These are phyloP conservation scores for Jatropha podagrica DNA, from an alignment of 441 rosid species.

Conservation along the genomic window DNA sequence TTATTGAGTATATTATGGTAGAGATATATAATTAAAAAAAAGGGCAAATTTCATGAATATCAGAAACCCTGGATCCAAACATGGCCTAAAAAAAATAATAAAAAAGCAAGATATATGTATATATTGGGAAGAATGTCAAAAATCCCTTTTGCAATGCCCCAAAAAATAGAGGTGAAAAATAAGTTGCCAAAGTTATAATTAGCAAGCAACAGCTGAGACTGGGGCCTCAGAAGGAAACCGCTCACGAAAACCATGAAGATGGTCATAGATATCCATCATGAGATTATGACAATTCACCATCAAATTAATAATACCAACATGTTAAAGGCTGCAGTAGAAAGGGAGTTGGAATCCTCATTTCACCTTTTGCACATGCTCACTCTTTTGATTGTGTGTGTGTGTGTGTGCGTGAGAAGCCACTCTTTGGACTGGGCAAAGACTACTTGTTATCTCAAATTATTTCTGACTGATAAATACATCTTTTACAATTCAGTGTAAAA, in stretches of 20 bases:
- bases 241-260: slow-evolving; percentile 10
- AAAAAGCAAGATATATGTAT: not conserved
- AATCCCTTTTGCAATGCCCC: not conserved
- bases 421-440: slow-evolving; percentile 18
- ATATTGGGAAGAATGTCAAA: not conserved
- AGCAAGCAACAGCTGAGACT: not conserved
- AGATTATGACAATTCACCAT: slow-evolving; percentile 25
- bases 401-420: not conserved
- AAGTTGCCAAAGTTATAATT: slow-evolving; percentile 1
- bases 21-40: too few species aligned
- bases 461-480: not conserved
- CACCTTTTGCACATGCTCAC: slow-evolving; percentile 14
- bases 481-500: slow-evolving; percentile 14
- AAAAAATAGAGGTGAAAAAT: not conserved
- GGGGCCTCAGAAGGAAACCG: not conserved
- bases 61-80: too few species aligned
- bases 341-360: not conserved
- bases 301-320: slow-evolving; percentile 12
- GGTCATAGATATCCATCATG: slow-evolving; percentile 24
- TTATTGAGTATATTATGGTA: too few species aligned
- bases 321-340: slow-evolving; percentile 23
- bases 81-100: not conserved
- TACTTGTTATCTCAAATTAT: not conserved
- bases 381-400: not conserved
- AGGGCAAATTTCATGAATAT: too few species aligned